Evolutionary conservation across 306 rosid genomes (phyloP).

Genomic region (Luffa aegyptiaca): DNA sequence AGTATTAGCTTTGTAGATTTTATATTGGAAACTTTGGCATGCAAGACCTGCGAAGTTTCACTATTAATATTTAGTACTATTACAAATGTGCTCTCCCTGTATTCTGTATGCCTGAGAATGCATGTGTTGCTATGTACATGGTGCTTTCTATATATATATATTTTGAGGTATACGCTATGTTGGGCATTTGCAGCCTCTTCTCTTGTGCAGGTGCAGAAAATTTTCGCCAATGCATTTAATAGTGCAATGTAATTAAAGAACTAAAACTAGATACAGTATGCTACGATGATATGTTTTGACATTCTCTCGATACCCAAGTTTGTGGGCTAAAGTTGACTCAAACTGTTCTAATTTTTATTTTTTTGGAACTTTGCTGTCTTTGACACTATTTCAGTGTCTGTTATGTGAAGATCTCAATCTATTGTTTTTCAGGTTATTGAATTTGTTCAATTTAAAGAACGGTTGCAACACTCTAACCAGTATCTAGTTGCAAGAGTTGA

Average conservation of each 20-base stretch:
- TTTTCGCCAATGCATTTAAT: not conserved
- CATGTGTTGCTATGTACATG: not conserved
- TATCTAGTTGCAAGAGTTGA: slow-evolving; percentile 74
- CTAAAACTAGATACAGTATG: not conserved
- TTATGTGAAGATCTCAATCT: not conserved
- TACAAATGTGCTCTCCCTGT: not conserved
- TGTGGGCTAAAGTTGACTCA: not conserved
- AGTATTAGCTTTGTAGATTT: not conserved
- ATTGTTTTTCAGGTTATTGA: slow-evolving; percentile 66
- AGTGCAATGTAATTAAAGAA: not conserved
- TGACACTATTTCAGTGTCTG: not conserved
- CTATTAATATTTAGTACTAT: not conserved
- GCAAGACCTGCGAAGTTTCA: not conserved
- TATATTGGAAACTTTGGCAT: not conserved
- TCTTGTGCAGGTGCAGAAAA: not conserved
- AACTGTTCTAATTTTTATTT: not conserved
- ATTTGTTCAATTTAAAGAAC: slow-evolving; percentile 90
- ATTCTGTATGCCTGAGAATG: not conserved
- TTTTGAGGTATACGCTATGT: slow-evolving; percentile 1
- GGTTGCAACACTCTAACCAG: slow-evolving; percentile 73
- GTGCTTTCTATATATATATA: not conserved
- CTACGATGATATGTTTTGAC: not conserved
- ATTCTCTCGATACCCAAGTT: not conserved
- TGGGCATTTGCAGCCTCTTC: not conserved
- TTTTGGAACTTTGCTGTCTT: not conserved